These are phyloP conservation scores for Pseudohyphozyma bogoriensis DNA, from an alignment of 768 basidiomycete genomes.

Conservation along the genomic window DNA sequence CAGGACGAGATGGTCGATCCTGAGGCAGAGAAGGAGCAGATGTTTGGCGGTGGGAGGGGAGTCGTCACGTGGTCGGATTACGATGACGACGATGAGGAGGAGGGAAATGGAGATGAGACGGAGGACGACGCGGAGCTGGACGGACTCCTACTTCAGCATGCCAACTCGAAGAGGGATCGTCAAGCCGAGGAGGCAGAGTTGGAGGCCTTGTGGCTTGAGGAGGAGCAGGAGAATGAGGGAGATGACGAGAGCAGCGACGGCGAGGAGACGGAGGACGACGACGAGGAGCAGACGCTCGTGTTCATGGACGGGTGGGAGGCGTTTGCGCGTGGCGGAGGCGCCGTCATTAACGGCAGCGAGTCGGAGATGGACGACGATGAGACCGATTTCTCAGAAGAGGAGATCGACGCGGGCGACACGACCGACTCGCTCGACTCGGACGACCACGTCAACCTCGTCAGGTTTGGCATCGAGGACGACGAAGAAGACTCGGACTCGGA, in stretches of 20 bases:
- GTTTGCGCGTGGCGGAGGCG: neutral
- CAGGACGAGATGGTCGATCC: conserved; percentile 19
- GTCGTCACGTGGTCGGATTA: conserved; percentile 28
- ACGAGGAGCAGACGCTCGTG: conserved; percentile 8
- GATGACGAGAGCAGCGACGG: conserved; percentile 4
- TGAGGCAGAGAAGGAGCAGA: conserved; percentile 5
- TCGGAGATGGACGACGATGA: conserved; percentile 19
- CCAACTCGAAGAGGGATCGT: conserved; percentile 23
- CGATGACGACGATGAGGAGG: conserved; percentile 16
- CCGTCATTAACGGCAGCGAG: neutral
- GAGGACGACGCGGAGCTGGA: conserved; percentile 22
- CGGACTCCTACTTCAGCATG: conserved; percentile 23
- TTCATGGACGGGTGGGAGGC: conserved; percentile 5
- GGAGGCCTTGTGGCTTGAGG: conserved; percentile 25
- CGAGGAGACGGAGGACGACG: conserved; percentile 6
- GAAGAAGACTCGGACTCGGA: conserved; percentile 27
- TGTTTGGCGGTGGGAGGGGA: conserved; percentile 9
- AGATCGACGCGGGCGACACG: conserved; percentile 22
- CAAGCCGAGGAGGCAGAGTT: conserved; percentile 16
- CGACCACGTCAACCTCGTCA: conserved; percentile 25
- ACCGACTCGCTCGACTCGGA: conserved; percentile 27
- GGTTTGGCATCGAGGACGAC: conserved; percentile 30
- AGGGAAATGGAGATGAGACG: conserved; percentile 6
- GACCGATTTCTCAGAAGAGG: conserved; percentile 7
- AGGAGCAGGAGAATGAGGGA: neutral